A percentile compares a stretch with the other conserved stretches of the same genome.
phyloP scores from a whole-genome alignment of 208 protist species.

The Leishmania turanica region DNA sequence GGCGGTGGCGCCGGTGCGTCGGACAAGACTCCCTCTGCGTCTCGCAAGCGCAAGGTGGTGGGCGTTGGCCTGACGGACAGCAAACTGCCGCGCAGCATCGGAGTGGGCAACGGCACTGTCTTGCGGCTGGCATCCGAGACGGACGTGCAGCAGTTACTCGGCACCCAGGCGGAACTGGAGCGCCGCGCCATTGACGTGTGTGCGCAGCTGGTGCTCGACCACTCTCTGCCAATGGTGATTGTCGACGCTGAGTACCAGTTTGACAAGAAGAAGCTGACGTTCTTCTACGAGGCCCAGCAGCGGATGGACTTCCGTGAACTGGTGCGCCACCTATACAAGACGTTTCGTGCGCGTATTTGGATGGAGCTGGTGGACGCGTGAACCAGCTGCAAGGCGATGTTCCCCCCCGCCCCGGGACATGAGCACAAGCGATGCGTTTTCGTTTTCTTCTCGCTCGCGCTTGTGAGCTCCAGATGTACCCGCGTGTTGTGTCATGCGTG shows the following conservation, averaged over 20 bases:
- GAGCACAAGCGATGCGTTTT: too few relatives aligned
- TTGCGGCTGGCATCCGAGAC: slow-evolving; percentile 61
- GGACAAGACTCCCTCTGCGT: slow-evolving; percentile 1
- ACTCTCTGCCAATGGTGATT: slow-evolving; percentile 85
- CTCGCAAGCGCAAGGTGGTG: slow-evolving; percentile 32
- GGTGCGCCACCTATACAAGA: slow-evolving; percentile 89
- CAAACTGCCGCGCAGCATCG: slow-evolving; percentile 60
- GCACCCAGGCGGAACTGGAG: slow-evolving; percentile 81
- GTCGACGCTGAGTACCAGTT: slow-evolving; percentile 94
- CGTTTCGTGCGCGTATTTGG: slow-evolving; percentile 90
- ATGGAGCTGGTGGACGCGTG: slow-evolving; percentile 84
- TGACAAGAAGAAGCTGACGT: slow-evolving; percentile 92
- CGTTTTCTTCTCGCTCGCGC: neutral
- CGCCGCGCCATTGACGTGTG: slow-evolving; percentile 82
- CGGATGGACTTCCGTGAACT: slow-evolving; percentile 91
- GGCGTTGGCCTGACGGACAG: slow-evolving; percentile 66
- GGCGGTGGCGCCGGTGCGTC: neutral
- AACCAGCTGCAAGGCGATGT: neutral
- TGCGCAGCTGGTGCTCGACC: slow-evolving; percentile 78
- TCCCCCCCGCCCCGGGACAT: neutral
- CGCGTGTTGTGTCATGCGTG: neutral
- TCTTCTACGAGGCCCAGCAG: slow-evolving; percentile 90
- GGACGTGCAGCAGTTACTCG: slow-evolving; percentile 75
- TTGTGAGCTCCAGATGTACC: neutral
- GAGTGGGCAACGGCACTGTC: slow-evolving; percentile 79